Base-by-base conservation (phyloP, 83 land plant species). In the Picea engelmannii region DNA sequence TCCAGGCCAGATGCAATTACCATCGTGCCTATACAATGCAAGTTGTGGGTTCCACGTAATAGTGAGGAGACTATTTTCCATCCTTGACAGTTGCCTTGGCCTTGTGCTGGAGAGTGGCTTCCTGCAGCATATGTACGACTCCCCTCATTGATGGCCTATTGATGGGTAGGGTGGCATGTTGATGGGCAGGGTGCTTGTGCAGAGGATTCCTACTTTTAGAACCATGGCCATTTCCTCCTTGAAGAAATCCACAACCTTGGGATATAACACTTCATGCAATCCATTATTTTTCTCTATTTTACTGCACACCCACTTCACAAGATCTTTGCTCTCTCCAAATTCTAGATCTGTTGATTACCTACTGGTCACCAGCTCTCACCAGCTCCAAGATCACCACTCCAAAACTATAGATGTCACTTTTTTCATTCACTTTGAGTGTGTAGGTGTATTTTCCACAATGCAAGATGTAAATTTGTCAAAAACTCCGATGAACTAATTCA, bases 401-500 rank as follows among this genome's bases (percentile, higher is more conserved):
- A 31, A 90, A 94, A 78, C 96, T 94, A 91, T 94, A 94, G 12
- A 90, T 91, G 81, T 94, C 96, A 62, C 96, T 91, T 84, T 94
- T 94, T 79, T 91, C 96, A 20, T 88, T 91, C 80, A 31, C 35
- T 31, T 31, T 31, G 35, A 31, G 35, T 31, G 35, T 31, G 35
- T 31, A 31, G 35, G 35, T 31, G 35, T 31, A 31, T 31, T 31
- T 2, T 31, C 2, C 35, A 31, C 35, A 31, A 31, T 31, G 35
- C 35, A 31, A 31, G 35, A 31, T 31, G 35, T 31, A 31, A 31
- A 31, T 31, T 31, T 31, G 35, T 31, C 35, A 31, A 31, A 31
- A 31, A 31, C 35, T 31, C 35, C 1, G 35, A 31, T 31, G 35
- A 31, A 31, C 35, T 31, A 31, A 31, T 31, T 31, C 35, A 31